Evolutionary conservation across 306 rosid species (phyloP).

Genomic region (Inga oerstediana): DNA sequence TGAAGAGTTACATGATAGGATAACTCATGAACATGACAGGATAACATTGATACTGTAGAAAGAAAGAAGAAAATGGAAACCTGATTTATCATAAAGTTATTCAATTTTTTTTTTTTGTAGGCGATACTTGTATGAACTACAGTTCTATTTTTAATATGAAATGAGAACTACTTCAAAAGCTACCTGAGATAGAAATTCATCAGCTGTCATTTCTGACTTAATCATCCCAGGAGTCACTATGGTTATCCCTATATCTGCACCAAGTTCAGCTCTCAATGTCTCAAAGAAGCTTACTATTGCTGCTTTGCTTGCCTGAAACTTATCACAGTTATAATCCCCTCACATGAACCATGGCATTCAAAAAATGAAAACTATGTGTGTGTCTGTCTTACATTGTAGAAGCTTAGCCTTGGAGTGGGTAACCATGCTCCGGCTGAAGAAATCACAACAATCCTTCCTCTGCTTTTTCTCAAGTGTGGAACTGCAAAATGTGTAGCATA

Average conservation of each 20-base stretch:
- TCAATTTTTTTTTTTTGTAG: too few relatives aligned
- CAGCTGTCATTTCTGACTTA: not conserved
- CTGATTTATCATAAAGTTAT: not conserved
- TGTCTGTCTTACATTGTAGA: conserved; percentile 6
- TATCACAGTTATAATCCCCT: not conserved
- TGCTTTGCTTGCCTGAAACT: conserved; percentile 40
- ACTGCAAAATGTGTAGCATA: not conserved
- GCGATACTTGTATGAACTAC: too few relatives aligned
- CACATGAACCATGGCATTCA: not conserved
- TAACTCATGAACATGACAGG: too few relatives aligned
- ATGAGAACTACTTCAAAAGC: not conserved
- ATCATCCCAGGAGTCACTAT: conserved; percentile 33
- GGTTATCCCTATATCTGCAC: conserved; percentile 28
- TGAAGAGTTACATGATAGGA: not conserved
- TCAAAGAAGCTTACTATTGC: conserved; percentile 32
- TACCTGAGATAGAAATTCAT: not conserved
- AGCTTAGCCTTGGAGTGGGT: not conserved
- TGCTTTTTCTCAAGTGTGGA: not conserved
- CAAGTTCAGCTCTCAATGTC: conserved; percentile 32
- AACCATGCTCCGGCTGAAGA: not conserved
- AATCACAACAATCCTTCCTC: not conserved
- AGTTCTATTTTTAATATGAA: not conserved
- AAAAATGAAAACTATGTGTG: not conserved
- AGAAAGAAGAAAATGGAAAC: too few relatives aligned
- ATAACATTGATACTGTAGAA: not conserved